Conservation (phyloP, 768 basidiomycete genomes). For the Tulasnella calospora region DNA sequence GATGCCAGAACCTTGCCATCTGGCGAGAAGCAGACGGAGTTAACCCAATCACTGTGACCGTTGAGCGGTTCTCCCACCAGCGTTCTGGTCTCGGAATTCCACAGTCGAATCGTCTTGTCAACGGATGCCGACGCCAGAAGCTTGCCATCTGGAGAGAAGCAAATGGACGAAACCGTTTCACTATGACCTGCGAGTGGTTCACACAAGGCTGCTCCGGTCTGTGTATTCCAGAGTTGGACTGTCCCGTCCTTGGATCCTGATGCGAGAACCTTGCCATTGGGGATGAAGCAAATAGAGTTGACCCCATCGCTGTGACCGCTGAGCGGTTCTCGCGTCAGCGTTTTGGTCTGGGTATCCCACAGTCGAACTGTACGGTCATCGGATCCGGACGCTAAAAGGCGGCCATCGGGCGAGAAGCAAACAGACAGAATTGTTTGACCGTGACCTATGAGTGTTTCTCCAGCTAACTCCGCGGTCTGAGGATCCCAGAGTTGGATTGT, state of each 20-base stretch:
- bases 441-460: too few species aligned
- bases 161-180: constrained; percentile 39
- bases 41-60: neutral
- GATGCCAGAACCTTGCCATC: neutral
- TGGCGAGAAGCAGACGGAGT: too few species aligned
- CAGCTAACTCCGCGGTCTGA: too few species aligned
- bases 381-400: too few species aligned
- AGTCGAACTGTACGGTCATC: too few species aligned
- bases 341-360: constrained; percentile 36
- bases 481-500: too few species aligned
- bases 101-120: too few species aligned
- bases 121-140: constrained; percentile 43
- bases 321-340: neutral
- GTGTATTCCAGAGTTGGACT: constrained; percentile 19
- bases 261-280: constrained; percentile 9
- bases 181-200: neutral
- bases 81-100: neutral
- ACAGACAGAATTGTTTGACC: too few species aligned
- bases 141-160: constrained; percentile 42
- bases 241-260: constrained; percentile 21
- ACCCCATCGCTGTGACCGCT: neutral
- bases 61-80: neutral
- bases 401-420: too few species aligned
- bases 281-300: neutral
- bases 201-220: neutral